Percentiles rank a stretch among this genome's conserved stretches.
Conservation (phyloP, 2,329 filamentous ascomycete species). For the Hypoxylon sp. region DNA sequence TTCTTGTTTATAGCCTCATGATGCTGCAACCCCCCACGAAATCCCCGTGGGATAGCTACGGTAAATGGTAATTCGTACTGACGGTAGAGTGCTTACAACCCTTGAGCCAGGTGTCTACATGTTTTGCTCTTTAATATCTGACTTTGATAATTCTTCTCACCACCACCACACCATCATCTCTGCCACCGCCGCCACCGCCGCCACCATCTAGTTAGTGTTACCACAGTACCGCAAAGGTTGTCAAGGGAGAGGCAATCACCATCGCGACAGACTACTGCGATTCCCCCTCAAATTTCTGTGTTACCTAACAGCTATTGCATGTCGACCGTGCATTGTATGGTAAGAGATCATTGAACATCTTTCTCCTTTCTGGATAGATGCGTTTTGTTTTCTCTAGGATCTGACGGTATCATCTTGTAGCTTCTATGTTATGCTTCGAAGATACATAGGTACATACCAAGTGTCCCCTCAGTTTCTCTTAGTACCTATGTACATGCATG, state of each 20-base stretch:
- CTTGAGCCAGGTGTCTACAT: slow-evolving; percentile 16
- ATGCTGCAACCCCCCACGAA: slow-evolving; percentile 30
- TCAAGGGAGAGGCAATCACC: slow-evolving; percentile 1
- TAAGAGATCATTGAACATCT: slow-evolving; percentile 26
- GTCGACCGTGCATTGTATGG: slow-evolving; percentile 16
- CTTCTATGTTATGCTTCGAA: slow-evolving; percentile 29
- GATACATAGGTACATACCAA: slow-evolving; percentile 4
- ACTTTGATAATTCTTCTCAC: slow-evolving; percentile 10
- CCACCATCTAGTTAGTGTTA: background rate
- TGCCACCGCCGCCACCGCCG: background rate
- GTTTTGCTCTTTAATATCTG: slow-evolving; percentile 10
- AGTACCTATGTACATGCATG: slow-evolving; percentile 4
- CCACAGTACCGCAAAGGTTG: background rate
- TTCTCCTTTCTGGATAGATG: slow-evolving; percentile 17
- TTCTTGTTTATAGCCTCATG: slow-evolving; percentile 38
- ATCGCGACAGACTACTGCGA: slow-evolving; percentile 8
- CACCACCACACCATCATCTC: slow-evolving; percentile 6
- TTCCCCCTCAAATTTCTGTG: background rate
- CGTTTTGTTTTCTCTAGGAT: slow-evolving; percentile 33
- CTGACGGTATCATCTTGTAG: slow-evolving; percentile 34
- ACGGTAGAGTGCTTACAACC: slow-evolving; percentile 10
- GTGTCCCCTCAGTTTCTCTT: slow-evolving; percentile 12
- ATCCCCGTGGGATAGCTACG: slow-evolving; percentile 14
- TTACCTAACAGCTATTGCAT: slow-evolving; percentile 3
- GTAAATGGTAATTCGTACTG: slow-evolving; percentile 19